These are phyloP conservation scores for Alternaria gaisen DNA, from an alignment of 2,329 filamentous ascomycete genomes.

Conservation along the genomic window DNA sequence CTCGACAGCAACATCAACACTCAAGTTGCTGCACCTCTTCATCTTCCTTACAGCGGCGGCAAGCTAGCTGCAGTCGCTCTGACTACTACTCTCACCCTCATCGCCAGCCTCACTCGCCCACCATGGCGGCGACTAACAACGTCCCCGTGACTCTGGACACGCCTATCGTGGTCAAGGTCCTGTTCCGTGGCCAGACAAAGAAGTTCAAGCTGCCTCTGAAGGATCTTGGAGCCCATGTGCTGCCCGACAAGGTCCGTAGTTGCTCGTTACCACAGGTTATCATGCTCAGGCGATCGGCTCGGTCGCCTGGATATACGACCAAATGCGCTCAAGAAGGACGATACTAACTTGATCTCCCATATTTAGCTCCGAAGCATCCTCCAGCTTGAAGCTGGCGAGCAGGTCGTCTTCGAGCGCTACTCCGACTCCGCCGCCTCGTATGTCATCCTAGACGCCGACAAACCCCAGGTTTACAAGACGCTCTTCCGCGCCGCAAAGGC, in stretches of 20 bases:
- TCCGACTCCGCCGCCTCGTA: slow-evolving; percentile 89
- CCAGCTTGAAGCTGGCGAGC: slow-evolving; percentile 67
- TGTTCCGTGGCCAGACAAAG: slow-evolving; percentile 76
- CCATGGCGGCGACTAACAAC: slow-evolving; percentile 51
- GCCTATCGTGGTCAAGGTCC: slow-evolving; percentile 84
- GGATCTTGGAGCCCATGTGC: slow-evolving; percentile 76
- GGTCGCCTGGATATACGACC: neutral
- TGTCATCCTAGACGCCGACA: slow-evolving; percentile 79
- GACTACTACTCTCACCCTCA: slow-evolving; percentile 33
- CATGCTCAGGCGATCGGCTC: neutral
- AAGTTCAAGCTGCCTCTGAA: slow-evolving; percentile 90
- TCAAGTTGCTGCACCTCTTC: slow-evolving; percentile 11
- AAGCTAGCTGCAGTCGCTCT: slow-evolving; percentile 17
- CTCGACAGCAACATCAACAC: slow-evolving; percentile 7
- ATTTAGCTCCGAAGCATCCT: slow-evolving; percentile 69
- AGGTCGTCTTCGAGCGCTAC: slow-evolving; percentile 84
- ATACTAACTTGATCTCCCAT: slow-evolving; percentile 26
- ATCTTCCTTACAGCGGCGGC: slow-evolving; percentile 10
- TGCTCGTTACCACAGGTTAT: neutral
- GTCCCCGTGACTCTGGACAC: slow-evolving; percentile 70
- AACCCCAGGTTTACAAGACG: slow-evolving; percentile 91
- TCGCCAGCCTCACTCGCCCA: slow-evolving; percentile 41
- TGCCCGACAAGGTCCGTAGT: slow-evolving; percentile 83
- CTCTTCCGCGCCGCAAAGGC: slow-evolving; percentile 96
- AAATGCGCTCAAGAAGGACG: neutral